Evolutionary conservation across 805 yeast species (phyloP).

Genomic region (Huiozyma sinensis): DNA sequence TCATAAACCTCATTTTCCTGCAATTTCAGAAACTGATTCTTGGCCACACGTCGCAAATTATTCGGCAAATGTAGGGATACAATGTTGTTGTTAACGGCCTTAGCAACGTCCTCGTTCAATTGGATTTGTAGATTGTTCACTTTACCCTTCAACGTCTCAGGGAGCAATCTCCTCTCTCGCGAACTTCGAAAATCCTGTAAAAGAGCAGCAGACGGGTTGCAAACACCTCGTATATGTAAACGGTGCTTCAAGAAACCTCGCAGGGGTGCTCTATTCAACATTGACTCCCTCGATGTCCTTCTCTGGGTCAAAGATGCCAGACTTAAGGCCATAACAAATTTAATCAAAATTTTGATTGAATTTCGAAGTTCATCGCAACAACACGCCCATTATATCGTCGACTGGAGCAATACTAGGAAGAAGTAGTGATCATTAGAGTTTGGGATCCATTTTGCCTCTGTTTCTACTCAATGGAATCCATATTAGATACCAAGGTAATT

Average conservation of each 20-base stretch:
- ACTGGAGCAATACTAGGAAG: too few relatives aligned
- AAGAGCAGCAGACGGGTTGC: too few relatives aligned
- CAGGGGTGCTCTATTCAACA: not conserved
- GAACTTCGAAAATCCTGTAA: not conserved
- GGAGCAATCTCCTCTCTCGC: constrained; percentile 34
- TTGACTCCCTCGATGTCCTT: not conserved
- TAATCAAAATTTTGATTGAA: too few relatives aligned
- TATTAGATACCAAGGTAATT: too few relatives aligned
- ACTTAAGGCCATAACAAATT: too few relatives aligned
- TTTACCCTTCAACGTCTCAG: constrained; percentile 46
- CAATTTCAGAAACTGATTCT: constrained; percentile 41
- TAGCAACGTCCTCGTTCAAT: constrained; percentile 47
- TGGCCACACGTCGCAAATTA: constrained; percentile 50
- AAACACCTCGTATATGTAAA: too few relatives aligned
- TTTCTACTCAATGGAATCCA: too few relatives aligned
- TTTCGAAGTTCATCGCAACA: too few relatives aligned
- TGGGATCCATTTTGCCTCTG: too few relatives aligned
- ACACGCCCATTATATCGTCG: too few relatives aligned
- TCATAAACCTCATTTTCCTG: constrained; percentile 44
- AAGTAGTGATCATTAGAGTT: too few relatives aligned
- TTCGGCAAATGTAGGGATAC: constrained; percentile 51
- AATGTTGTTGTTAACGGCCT: constrained; percentile 54
- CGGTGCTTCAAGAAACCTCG: not conserved
- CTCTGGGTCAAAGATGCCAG: too few relatives aligned
- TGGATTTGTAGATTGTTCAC: constrained; percentile 38